Conservation (phyloP, 768 basidiomycete species). For the Hysterangium stoloniferum region DNA sequence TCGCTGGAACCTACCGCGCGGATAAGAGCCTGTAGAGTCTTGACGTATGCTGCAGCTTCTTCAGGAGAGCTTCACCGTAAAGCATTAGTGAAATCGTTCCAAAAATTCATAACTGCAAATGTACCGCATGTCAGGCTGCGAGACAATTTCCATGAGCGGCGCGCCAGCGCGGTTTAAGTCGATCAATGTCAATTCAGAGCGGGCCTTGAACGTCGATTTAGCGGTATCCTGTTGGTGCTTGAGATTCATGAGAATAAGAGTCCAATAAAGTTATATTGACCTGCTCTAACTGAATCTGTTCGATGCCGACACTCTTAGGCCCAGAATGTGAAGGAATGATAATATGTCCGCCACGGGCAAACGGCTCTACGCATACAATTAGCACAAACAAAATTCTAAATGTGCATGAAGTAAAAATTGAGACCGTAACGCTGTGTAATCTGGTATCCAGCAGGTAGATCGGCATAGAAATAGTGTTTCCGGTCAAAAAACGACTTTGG, state of each 20-base stretch:
- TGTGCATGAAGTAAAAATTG: slow-evolving; percentile 14
- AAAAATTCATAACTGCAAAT: neutral
- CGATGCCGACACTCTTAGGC: slow-evolving; percentile 60
- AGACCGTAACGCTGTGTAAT: slow-evolving; percentile 93
- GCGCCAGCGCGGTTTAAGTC: slow-evolving; percentile 90
- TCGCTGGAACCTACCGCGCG: slow-evolving; percentile 83
- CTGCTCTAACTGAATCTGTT: slow-evolving; percentile 95
- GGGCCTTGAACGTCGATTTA: slow-evolving; percentile 61
- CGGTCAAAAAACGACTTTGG: slow-evolving; percentile 79
- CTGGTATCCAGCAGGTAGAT: slow-evolving; percentile 91
- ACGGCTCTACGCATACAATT: slow-evolving; percentile 47
- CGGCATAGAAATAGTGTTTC: slow-evolving; percentile 97
- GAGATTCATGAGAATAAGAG: neutral
- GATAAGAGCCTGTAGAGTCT: slow-evolving; percentile 71
- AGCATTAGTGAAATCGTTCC: neutral
- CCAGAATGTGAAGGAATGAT: slow-evolving; percentile 21
- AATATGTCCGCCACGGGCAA: slow-evolving; percentile 64
- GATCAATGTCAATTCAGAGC: slow-evolving; percentile 47
- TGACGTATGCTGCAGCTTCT: slow-evolving; percentile 84
- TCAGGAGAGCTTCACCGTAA: slow-evolving; percentile 54
- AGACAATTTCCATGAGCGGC: slow-evolving; percentile 93
- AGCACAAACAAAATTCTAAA: neutral
- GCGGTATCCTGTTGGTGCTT: slow-evolving; percentile 68
- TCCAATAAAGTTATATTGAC: slow-evolving; percentile 39
- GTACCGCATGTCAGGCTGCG: slow-evolving; percentile 81